phyloP scores from a whole-genome alignment of 192 early-diverging fungal genomes.

The Umbelopsis sp. region DNA sequence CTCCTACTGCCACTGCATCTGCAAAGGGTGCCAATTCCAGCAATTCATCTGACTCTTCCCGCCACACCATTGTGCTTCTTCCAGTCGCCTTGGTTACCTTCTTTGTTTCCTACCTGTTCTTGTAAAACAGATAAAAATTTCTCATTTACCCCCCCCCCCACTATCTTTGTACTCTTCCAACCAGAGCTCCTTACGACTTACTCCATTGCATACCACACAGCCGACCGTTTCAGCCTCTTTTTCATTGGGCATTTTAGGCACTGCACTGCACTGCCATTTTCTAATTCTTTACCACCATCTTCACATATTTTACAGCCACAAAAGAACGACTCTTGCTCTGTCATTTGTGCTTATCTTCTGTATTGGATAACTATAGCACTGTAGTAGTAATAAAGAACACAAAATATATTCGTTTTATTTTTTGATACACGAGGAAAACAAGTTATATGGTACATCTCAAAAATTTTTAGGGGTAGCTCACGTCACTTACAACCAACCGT shows the following conservation, averaged over 20 bases:
- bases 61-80: neutral
- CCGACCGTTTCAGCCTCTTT: neutral
- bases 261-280: too few species aligned
- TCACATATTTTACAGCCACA: neutral
- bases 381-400: neutral
- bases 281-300: too few species aligned
- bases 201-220: neutral
- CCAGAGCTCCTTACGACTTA: neutral
- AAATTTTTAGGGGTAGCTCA: neutral
- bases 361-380: too few species aligned
- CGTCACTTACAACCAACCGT: neutral
- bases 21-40: neutral
- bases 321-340: too few species aligned
- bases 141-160: neutral
- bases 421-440: neutral
- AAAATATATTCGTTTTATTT: neutral
- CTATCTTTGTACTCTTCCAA: neutral
- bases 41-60: neutral
- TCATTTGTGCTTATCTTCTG: too few species aligned
- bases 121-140: neutral
- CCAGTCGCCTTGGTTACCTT: neutral
- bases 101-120: neutral
- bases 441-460: neutral
- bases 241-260: too few species aligned
- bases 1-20: neutral